A percentile compares a stretch with the other conserved stretches of the same genome.
Conservation (phyloP, 139 green algal genomes). For the Chlamydomonas incerta region DNA sequence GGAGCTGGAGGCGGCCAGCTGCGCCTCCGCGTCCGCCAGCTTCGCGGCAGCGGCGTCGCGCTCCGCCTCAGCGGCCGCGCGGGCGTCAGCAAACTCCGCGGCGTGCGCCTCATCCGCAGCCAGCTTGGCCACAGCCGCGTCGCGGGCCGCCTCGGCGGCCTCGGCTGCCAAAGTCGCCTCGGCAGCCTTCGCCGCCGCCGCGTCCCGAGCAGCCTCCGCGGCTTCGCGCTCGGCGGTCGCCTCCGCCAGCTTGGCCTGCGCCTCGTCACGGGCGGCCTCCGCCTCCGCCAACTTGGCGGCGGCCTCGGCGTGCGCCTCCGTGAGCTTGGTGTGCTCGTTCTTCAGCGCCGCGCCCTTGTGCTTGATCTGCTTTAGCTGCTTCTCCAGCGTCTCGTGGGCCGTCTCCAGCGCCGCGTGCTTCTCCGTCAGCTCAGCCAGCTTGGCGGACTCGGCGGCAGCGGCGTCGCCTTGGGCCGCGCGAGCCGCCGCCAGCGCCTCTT, state of each 20-base stretch:
- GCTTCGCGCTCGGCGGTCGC: neutral
- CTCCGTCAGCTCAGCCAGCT: neutral
- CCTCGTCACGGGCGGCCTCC: neutral
- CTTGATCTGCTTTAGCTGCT: constrained; percentile 17
- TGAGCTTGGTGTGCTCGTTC: neutral
- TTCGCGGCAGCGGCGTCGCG: neutral
- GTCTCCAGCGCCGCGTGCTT: constrained; percentile 35
- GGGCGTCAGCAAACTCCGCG: neutral
- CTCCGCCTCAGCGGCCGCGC: neutral
- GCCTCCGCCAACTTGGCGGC: no score
- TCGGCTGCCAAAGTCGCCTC: neutral
- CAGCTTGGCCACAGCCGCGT: neutral
- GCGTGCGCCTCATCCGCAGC: neutral
- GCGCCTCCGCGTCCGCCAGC: neutral
- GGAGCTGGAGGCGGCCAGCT: neutral
- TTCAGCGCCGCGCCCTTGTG: constrained; percentile 20
- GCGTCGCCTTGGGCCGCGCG: neutral
- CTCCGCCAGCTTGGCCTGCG: neutral
- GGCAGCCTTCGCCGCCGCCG: neutral
- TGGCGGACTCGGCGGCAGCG: neutral
- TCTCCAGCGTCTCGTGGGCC: constrained; percentile 3
- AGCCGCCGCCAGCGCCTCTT: neutral
- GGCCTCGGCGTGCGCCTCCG: neutral
- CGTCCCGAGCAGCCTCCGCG: neutral
- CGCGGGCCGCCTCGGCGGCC: neutral